Percentiles rank a stretch among this genome's conserved stretches.
Conservation (phyloP, 495 filamentous ascomycete genomes). For the Thermochaetoides thermophila region DNA sequence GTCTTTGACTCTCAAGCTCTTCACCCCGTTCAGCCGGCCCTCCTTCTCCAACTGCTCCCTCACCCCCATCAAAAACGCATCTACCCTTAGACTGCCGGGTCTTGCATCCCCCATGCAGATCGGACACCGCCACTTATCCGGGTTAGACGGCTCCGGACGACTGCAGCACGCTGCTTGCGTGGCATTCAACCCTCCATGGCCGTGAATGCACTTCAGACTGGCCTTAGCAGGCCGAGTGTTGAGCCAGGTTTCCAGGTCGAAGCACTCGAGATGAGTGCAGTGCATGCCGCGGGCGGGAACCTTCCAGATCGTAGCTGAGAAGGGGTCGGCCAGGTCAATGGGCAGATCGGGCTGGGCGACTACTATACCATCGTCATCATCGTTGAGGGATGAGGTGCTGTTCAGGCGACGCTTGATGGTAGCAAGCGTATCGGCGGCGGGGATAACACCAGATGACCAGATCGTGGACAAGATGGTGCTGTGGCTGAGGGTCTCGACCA, state of each 20-base stretch:
- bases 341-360: slow-evolving; percentile 48
- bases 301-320: slow-evolving; percentile 50
- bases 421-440: slow-evolving; percentile 23
- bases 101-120: slow-evolving; percentile 61
- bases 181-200: too few species aligned
- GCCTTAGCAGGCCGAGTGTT: slow-evolving; percentile 38
- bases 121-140: slow-evolving; percentile 74
- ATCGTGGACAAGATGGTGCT: slow-evolving; percentile 31
- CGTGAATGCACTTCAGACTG: slow-evolving; percentile 20
- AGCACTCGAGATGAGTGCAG: slow-evolving; percentile 64
- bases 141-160: slow-evolving; percentile 33
- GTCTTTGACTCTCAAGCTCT: slow-evolving; percentile 40
- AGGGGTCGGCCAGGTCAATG: slow-evolving; percentile 65
- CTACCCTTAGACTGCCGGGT: slow-evolving; percentile 50
- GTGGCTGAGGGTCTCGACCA: slow-evolving; percentile 39
- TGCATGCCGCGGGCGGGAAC: slow-evolving; percentile 48
- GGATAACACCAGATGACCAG: slow-evolving; percentile 19
- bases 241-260: slow-evolving; percentile 75
- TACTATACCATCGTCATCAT: slow-evolving; percentile 47
- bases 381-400: neutral
- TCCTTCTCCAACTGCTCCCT: slow-evolving; percentile 30
- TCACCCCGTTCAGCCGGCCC: slow-evolving; percentile 27
- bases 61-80: slow-evolving; percentile 53
- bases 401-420: slow-evolving; percentile 37
- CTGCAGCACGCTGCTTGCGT: too few species aligned